These are phyloP conservation scores for Trichoderma semiorbis DNA, from an alignment of 2,329 filamentous ascomycete genomes.

Conservation along the genomic window DNA sequence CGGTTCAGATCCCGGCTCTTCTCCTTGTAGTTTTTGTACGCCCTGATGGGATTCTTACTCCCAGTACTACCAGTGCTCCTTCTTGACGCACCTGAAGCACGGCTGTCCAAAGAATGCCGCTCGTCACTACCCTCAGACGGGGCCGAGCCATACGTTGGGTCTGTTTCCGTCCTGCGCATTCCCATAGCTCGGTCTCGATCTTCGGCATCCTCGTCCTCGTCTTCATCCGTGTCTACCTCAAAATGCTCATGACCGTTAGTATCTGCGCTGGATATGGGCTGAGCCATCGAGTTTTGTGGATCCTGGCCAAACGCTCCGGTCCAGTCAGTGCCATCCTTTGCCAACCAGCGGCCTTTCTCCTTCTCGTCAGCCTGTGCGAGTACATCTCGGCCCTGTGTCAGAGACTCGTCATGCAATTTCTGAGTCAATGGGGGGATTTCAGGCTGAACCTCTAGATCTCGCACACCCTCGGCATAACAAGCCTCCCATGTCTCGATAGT, in stretches of 20 bases:
- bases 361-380: slow-evolving; percentile 68
- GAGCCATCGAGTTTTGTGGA: slow-evolving; percentile 50
- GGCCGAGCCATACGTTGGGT: slow-evolving; percentile 22
- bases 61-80: slow-evolving; percentile 30
- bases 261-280: slow-evolving; percentile 27
- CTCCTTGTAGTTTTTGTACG: slow-evolving; percentile 61
- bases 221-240: slow-evolving; percentile 33
- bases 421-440: slow-evolving; percentile 71
- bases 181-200: slow-evolving; percentile 51
- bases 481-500: slow-evolving; percentile 95
- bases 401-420: slow-evolving; percentile 74
- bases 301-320: slow-evolving; percentile 80
- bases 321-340: slow-evolving; percentile 81
- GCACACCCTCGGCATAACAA: slow-evolving; percentile 82
- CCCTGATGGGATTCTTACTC: slow-evolving; percentile 53
- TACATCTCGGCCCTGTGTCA: slow-evolving; percentile 76
- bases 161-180: slow-evolving; percentile 52
- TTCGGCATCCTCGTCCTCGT: slow-evolving; percentile 30
- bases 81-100: slow-evolving; percentile 29
- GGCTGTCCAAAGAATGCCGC: slow-evolving; percentile 37
- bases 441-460: slow-evolving; percentile 64
- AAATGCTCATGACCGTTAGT: slow-evolving; percentile 41
- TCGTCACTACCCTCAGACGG: slow-evolving; percentile 29
- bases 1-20: slow-evolving; percentile 74
- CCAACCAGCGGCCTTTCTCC: slow-evolving; percentile 74